A percentile compares a stretch with the other conserved stretches of the same genome.
Evolutionary conservation across 2,329 filamentous ascomycete species (phyloP).

Genomic region (Calonectria leucothoes): DNA sequence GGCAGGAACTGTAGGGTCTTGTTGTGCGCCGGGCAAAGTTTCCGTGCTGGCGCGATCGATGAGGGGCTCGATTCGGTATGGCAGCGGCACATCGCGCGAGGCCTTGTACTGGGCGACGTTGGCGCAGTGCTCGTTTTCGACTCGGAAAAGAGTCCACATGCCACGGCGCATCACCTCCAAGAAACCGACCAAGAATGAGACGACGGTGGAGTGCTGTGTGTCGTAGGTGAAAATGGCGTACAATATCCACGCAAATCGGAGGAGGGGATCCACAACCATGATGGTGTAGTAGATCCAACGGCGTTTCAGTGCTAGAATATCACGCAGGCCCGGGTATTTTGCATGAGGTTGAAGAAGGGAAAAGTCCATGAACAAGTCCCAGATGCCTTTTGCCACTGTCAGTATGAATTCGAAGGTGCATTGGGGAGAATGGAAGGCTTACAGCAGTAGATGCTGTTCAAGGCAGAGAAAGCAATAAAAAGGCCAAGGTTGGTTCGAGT

Average conservation of each 20-base stretch:
- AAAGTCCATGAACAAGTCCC: conserved; percentile 98
- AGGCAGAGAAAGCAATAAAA: conserved; percentile 83
- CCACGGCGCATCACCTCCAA: conserved; percentile 87
- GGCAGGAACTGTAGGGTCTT: conserved; percentile 17
- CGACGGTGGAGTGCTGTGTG: conserved; percentile 83
- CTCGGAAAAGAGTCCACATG: conserved; percentile 92
- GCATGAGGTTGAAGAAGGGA: conserved; percentile 85
- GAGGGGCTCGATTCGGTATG: conserved; percentile 73
- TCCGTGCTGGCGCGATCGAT: conserved; percentile 56
- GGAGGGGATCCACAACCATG: conserved; percentile 83
- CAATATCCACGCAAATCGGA: conserved; percentile 95
- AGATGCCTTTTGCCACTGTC: conserved; percentile 69
- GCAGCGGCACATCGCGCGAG: conserved; percentile 85
- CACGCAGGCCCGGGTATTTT: conserved; percentile 75
- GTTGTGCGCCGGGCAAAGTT: conserved; percentile 11
- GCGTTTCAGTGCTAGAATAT: conserved; percentile 82
- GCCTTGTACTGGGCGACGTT: conserved; percentile 94
- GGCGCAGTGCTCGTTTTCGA: conserved; percentile 97
- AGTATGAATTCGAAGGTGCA: neutral
- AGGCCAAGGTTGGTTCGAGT: conserved; percentile 69
- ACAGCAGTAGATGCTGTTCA: conserved; percentile 88
- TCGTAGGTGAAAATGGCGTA: conserved; percentile 87
- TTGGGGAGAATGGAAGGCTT: conserved; percentile 48
- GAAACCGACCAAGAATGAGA: conserved; percentile 83
- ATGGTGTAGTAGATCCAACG: conserved; percentile 88